These are phyloP conservation scores for Rhynchospora tenuis DNA, from an alignment of 176 grass and related monocot species.

Conservation along the genomic window DNA sequence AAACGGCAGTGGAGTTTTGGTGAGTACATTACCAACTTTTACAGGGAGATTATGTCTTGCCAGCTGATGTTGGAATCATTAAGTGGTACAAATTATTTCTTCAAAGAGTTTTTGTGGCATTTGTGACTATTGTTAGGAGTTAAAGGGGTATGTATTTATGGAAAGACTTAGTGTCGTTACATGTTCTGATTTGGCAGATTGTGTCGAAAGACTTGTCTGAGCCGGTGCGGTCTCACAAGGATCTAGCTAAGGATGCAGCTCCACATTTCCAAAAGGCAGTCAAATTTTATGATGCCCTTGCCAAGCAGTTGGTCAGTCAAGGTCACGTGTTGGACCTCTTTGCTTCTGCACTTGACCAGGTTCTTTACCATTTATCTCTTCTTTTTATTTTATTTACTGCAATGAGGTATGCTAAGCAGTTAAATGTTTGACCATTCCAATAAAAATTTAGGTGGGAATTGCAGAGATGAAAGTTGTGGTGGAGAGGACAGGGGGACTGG, in stretches of 20 bases:
- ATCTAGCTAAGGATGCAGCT: constrained; percentile 90
- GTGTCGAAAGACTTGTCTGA: constrained; percentile 95
- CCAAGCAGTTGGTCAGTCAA: constrained; percentile 87
- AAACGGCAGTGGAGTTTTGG: not conserved
- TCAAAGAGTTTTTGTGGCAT: not conserved
- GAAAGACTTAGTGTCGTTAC: not conserved
- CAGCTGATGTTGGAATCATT: not conserved
- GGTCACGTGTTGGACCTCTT: constrained; percentile 93
- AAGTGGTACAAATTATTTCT: not conserved
- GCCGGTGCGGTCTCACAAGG: constrained; percentile 93
- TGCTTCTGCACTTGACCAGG: constrained; percentile 98
- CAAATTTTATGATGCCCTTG: constrained; percentile 88
- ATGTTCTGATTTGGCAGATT: constrained; percentile 47
- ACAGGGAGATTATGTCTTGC: not conserved
- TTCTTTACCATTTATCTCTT: constrained; percentile 16
- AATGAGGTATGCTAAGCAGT: not conserved
- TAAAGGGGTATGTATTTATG: not conserved
- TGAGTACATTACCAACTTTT: not conserved
- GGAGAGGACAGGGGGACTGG: constrained; percentile 97
- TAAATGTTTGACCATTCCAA: not conserved
- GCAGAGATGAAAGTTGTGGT: constrained; percentile 96
- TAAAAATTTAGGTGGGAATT: constrained; percentile 58
- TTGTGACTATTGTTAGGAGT: not conserved
- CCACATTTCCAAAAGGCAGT: constrained; percentile 92
- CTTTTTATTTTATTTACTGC: not conserved